A percentile compares a stretch with the other conserved stretches of the same genome.
phyloP scores from a whole-genome alignment of 2,329 filamentous ascomycete genomes.

The Claviceps lovelessii region DNA sequence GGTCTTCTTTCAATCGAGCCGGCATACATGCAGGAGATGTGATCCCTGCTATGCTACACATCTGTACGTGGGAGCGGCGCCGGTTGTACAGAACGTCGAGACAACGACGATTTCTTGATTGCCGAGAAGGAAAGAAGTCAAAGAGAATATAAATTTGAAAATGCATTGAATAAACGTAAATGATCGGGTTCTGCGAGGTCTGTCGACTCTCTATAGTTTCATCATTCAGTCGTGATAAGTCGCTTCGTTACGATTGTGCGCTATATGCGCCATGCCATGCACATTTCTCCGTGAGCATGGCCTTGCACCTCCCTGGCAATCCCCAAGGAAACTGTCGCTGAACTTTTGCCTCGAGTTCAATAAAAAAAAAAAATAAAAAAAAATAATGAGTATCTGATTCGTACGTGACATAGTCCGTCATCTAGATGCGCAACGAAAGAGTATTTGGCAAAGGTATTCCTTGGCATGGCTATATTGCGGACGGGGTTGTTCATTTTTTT shows the following conservation, averaged over 20 bases:
- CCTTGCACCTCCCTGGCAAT: background rate
- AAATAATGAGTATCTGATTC: background rate
- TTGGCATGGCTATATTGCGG: background rate
- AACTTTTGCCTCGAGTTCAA: background rate
- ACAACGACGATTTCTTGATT: background rate
- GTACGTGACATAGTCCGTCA: constrained; percentile 1
- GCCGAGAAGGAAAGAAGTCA: background rate
- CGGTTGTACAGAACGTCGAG: background rate
- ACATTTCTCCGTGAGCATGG: background rate
- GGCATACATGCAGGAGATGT: background rate
- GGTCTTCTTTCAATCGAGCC: background rate
- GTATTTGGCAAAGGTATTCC: background rate
- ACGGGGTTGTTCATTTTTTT: too few relatives aligned
- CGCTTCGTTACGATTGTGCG: constrained; percentile 1
- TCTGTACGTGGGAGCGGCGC: background rate
- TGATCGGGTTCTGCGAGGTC: background rate
- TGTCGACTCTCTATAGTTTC: background rate
- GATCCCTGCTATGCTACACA: background rate
- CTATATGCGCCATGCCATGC: background rate
- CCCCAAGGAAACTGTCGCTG: background rate
- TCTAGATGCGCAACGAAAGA: background rate
- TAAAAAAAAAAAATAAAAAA: too few relatives aligned
- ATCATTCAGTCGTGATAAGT: constrained; percentile 5
- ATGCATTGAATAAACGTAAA: constrained; percentile 4
- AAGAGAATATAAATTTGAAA: background rate